Evolutionary conservation across 305 asterid genomes (phyloP).

Genomic region (Solanum hybrid): DNA sequence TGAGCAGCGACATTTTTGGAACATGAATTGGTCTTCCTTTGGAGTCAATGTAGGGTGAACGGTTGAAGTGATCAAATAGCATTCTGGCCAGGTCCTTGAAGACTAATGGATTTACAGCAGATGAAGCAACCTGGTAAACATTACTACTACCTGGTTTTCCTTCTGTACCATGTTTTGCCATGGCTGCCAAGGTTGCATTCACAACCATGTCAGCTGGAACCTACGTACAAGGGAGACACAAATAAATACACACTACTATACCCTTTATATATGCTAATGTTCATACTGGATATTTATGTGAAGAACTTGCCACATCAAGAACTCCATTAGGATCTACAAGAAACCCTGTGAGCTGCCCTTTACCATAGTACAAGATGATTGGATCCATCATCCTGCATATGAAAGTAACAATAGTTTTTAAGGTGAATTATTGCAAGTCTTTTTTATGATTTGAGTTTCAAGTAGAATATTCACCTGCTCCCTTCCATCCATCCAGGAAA

Average conservation of each 20-base stretch:
- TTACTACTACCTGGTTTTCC: constrained; percentile 55
- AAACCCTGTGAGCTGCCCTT: constrained; percentile 87
- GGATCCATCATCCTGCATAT: constrained; percentile 96
- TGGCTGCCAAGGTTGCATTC: constrained; percentile 92
- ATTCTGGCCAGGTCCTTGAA: constrained; percentile 59
- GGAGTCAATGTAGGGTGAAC: constrained; percentile 58
- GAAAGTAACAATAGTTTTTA: neutral
- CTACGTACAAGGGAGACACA: constrained; percentile 23
- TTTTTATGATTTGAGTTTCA: neutral
- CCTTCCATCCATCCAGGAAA: constrained; percentile 99
- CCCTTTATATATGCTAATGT: neutral
- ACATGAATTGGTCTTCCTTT: constrained; percentile 57
- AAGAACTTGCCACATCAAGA: constrained; percentile 79
- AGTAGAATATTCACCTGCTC: constrained; percentile 45
- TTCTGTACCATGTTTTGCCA: constrained; percentile 78
- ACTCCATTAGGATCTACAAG: constrained; percentile 86
- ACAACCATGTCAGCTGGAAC: constrained; percentile 99
- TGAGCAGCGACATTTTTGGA: constrained; percentile 61
- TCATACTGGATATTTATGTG: neutral
- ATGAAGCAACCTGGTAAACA: constrained; percentile 87
- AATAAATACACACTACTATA: neutral
- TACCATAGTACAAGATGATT: constrained; percentile 77
- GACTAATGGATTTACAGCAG: constrained; percentile 73
- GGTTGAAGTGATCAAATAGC: constrained; percentile 60
- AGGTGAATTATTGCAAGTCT: neutral